Evolutionary conservation across 2,329 filamentous ascomycete genomes (phyloP).

Genomic region (Trichoderma aggressivum): DNA sequence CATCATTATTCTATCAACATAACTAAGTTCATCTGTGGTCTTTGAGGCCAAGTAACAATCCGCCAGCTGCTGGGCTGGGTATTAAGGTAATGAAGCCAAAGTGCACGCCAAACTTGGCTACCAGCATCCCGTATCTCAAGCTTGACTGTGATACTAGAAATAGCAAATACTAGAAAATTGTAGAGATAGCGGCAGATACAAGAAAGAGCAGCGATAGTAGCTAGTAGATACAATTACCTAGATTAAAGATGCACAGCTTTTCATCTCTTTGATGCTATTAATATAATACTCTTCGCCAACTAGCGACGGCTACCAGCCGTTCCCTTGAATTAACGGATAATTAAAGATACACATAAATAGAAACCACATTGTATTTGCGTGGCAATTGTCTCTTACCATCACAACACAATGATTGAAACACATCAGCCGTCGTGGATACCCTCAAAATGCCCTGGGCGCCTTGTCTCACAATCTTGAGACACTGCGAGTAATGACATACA

Average conservation of each 20-base stretch:
- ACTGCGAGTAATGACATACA: not conserved
- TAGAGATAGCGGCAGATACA: no score
- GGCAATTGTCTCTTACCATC: not conserved
- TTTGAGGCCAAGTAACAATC: not conserved
- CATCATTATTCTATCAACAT: not conserved
- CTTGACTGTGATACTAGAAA: not conserved
- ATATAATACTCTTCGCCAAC: not conserved
- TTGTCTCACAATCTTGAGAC: not conserved
- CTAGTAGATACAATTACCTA: no score
- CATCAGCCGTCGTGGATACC: not conserved
- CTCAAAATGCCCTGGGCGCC: not conserved
- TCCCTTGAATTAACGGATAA: not conserved
- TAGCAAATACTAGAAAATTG: not conserved
- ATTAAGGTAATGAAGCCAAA: not conserved
- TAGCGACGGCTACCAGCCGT: not conserved
- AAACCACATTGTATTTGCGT: not conserved
- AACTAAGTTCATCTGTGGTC: not conserved
- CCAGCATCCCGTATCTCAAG: not conserved
- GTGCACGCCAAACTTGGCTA: not conserved
- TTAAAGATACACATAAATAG: not conserved
- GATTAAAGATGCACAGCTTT: no score
- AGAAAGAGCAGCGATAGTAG: no score
- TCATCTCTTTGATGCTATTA: not conserved
- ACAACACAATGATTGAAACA: not conserved
- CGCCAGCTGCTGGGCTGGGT: not conserved